These are phyloP conservation scores for Allomyces macrogynus DNA, from an alignment of 192 early-diverging fungal species.

Conservation along the genomic window DNA sequence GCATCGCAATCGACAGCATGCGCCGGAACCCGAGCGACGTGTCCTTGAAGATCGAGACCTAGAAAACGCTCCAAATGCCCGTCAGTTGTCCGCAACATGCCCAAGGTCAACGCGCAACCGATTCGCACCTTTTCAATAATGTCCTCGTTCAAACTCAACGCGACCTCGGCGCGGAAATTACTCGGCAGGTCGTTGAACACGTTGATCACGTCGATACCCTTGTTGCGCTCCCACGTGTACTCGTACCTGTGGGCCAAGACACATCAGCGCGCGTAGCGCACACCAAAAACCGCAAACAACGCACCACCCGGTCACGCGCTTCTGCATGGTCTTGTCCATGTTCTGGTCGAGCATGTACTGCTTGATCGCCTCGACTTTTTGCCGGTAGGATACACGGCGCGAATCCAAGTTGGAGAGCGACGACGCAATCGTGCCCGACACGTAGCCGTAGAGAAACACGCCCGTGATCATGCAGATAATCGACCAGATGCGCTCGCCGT, in stretches of 20 bases:
- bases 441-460: conserved; percentile 26
- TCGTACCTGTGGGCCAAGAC: conserved; percentile 27
- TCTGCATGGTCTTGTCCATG: conserved; percentile 30
- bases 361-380: conserved; percentile 25
- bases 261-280: too few relatives aligned
- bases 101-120: too few relatives aligned
- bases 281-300: too few relatives aligned
- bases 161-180: conserved; percentile 27
- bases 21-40: conserved; percentile 23
- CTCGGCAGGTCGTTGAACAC: conserved; percentile 28
- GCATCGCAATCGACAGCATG: conserved; percentile 27
- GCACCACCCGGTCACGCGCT: conserved; percentile 13
- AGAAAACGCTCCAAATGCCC: too few relatives aligned
- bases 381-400: conserved; percentile 25
- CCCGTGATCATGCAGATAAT: conserved; percentile 18
- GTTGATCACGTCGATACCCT: conserved; percentile 24
- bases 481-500: conserved; percentile 20
- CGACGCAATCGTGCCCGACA: conserved; percentile 28
- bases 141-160: conserved; percentile 23
- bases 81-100: too few relatives aligned
- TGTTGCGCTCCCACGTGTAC: conserved; percentile 33
- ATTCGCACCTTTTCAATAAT: conserved; percentile 30
- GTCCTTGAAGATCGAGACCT: conserved; percentile 21
- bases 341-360: conserved; percentile 29
- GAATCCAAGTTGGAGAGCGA: conserved; percentile 33